A percentile compares a stretch with the other conserved stretches of the same genome.
These are phyloP conservation scores for Starmerella stigmatis DNA, from an alignment of 805 yeast species.

Conservation along the genomic window DNA sequence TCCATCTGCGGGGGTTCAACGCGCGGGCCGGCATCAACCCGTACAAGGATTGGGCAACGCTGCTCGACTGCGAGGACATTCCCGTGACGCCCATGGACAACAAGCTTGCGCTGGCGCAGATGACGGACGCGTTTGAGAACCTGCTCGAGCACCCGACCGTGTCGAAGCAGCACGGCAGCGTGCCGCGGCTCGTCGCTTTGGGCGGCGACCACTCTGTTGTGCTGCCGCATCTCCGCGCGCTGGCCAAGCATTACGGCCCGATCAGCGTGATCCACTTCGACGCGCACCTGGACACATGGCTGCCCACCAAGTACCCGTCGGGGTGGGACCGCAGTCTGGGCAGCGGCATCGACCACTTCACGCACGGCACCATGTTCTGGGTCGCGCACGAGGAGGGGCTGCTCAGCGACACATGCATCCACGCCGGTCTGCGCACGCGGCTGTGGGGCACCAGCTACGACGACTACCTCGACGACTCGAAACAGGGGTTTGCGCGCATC, in stretches of 20 bases:
- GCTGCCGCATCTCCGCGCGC: constrained; percentile 60
- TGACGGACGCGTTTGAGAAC: constrained; percentile 49
- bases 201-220: constrained; percentile 81
- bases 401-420: constrained; percentile 48
- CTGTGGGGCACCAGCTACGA: constrained; percentile 48
- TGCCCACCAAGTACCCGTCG: constrained; percentile 65
- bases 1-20: constrained; percentile 59
- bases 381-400: constrained; percentile 63
- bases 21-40: constrained; percentile 54
- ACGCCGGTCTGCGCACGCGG: constrained; percentile 69
- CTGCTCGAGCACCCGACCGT: constrained; percentile 33
- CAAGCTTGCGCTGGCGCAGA: constrained; percentile 49
- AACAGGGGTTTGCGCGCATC: constrained; percentile 59
- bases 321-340: constrained; percentile 42
- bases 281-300: constrained; percentile 81
- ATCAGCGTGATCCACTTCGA: constrained; percentile 71
- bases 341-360: constrained; percentile 52
- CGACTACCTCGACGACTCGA: constrained; percentile 57
- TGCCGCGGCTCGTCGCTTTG: constrained; percentile 57
- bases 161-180: constrained; percentile 24
- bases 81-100: constrained; percentile 62
- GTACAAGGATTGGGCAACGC: constrained; percentile 42
- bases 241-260: constrained; percentile 51
- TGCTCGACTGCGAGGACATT: constrained; percentile 60
- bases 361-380: constrained; percentile 85